phyloP scores from a whole-genome alignment of 768 basidiomycete genomes.

The Candolleomyces efflorescens region DNA sequence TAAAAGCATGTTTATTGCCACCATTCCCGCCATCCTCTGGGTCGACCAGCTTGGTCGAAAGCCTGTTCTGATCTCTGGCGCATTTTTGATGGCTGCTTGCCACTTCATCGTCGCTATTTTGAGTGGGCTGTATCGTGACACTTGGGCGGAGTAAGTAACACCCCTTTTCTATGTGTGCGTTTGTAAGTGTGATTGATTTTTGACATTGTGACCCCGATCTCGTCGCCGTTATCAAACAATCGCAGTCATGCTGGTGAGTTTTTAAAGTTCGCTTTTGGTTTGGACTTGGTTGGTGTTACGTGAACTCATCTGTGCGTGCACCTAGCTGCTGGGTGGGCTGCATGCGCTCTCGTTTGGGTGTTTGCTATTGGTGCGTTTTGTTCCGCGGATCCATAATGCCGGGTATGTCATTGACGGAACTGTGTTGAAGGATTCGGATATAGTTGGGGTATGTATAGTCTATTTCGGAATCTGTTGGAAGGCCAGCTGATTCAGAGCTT shows the following conservation, averaged over 20 bases:
- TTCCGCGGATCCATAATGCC: background rate
- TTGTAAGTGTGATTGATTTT: too few relatives aligned
- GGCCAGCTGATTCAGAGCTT: background rate
- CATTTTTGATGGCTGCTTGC: conserved; percentile 68
- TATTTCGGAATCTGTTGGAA: background rate
- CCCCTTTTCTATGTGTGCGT: background rate
- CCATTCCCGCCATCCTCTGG: conserved; percentile 80
- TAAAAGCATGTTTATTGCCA: conserved; percentile 72
- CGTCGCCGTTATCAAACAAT: conserved; percentile 4
- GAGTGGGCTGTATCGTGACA: conserved; percentile 51
- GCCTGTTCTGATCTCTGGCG: conserved; percentile 70
- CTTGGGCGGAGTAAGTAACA: conserved; percentile 49
- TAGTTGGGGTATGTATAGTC: conserved; percentile 52
- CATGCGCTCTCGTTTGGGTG: conserved; percentile 68
- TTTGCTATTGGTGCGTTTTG: conserved; percentile 55
- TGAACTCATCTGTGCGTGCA: background rate
- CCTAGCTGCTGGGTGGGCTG: conserved; percentile 66
- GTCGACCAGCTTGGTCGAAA: conserved; percentile 74
- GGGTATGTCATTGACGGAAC: background rate
- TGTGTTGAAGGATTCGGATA: conserved; percentile 55
- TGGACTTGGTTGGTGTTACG: too few relatives aligned
- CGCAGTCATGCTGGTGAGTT: conserved; percentile 29
- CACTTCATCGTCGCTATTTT: conserved; percentile 69
- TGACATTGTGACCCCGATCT: background rate
- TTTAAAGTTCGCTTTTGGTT: background rate